Evolutionary conservation across 345 rosid species (phyloP).

Genomic region (Salix koriyanagi): DNA sequence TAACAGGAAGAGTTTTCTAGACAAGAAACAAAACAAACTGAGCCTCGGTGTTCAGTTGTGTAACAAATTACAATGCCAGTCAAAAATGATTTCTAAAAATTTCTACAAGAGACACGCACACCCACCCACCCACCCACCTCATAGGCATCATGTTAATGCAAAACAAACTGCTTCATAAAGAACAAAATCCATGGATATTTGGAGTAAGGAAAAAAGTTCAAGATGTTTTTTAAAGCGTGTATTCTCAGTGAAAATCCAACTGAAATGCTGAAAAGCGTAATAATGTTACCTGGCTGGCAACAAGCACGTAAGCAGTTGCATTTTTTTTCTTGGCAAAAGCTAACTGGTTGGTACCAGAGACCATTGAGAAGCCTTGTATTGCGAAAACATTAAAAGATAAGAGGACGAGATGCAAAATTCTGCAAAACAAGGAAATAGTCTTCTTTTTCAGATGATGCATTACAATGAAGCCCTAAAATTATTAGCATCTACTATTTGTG

Average conservation of each 20-base stretch:
- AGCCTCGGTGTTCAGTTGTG: not conserved
- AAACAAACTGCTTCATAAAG: not conserved
- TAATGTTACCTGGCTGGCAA: slow-evolving; percentile 70
- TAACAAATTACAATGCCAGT: not conserved
- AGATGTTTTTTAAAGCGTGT: not conserved
- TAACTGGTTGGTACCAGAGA: slow-evolving; percentile 47
- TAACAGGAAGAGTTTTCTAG: slow-evolving; percentile 84
- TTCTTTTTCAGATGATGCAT: slow-evolving; percentile 5
- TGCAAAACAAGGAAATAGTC: slow-evolving; percentile 25
- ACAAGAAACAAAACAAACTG: slow-evolving; percentile 7
- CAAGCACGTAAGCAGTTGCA: slow-evolving; percentile 57
- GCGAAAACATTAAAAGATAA: slow-evolving; percentile 59
- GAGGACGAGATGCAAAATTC: slow-evolving; percentile 62
- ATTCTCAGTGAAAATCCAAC: not conserved
- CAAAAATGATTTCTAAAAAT: not conserved
- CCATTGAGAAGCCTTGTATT: slow-evolving; percentile 45
- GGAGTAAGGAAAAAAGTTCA: not conserved
- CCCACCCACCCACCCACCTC: no score
- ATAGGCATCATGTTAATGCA: not conserved
- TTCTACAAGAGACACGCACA: not conserved
- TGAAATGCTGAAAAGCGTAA: not conserved
- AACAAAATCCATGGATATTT: not conserved
- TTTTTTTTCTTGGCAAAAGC: slow-evolving; percentile 61
- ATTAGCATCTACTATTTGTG: not conserved
- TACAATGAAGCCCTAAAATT: not conserved